phyloP scores from a whole-genome alignment of 768 basidiomycete species.

The Russula virescens region DNA sequence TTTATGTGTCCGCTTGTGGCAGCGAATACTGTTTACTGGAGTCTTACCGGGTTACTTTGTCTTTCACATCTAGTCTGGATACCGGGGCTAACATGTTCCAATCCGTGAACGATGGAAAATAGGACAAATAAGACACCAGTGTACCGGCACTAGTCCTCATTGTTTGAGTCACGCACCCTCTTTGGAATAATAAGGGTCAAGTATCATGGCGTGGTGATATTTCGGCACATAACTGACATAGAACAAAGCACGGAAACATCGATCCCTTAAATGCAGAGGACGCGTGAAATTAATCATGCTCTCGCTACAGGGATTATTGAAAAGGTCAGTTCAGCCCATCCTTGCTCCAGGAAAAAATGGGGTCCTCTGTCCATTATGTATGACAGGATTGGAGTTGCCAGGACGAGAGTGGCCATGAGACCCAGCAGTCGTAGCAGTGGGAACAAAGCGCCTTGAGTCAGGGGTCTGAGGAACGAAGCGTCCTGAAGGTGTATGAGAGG shows the following conservation, averaged over 20 bases:
- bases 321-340: conserved; percentile 22
- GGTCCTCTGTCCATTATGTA: conserved; percentile 39
- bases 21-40: too few relatives aligned
- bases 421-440: conserved; percentile 4
- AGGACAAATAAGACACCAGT: neutral
- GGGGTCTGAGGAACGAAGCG: conserved; percentile 24
- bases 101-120: neutral
- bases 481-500: conserved; percentile 4
- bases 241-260: neutral
- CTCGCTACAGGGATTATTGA: neutral
- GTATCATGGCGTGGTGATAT: neutral
- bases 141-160: too few relatives aligned
- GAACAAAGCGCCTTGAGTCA: conserved; percentile 22
- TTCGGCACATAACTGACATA: neutral
- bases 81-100: too few relatives aligned
- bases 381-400: conserved; percentile 6
- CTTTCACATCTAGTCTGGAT: too few relatives aligned
- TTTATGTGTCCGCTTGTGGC: too few relatives aligned
- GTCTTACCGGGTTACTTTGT: too few relatives aligned
- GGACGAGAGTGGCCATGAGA: conserved; percentile 23
- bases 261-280: neutral
- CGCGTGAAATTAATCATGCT: neutral
- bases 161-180: neutral
- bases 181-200: neutral
- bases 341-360: conserved; percentile 43